Conservation (phyloP, 2,329 filamentous ascomycete species). For the Conoideocrella luteorostrata region DNA sequence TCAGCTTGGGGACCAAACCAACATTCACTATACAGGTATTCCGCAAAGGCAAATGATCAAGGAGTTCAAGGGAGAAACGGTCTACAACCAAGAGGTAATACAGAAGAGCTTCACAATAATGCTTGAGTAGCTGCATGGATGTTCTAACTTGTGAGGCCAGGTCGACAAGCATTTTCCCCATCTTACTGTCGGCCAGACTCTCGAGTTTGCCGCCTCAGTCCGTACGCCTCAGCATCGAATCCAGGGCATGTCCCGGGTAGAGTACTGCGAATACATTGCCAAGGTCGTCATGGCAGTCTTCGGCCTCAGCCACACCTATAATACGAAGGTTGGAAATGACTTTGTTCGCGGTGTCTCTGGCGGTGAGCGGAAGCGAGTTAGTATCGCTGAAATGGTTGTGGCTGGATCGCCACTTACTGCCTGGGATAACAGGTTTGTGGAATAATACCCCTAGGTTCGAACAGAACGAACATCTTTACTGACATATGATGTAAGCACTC, state of each 20-base stretch:
- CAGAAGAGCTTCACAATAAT: neutral
- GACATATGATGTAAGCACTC: slow-evolving; percentile 39
- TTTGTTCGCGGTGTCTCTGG: slow-evolving; percentile 66
- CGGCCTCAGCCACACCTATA: slow-evolving; percentile 63
- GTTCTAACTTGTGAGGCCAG: slow-evolving; percentile 21
- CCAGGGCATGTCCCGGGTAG: slow-evolving; percentile 52
- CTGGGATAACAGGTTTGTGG: slow-evolving; percentile 62
- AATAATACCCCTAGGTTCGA: neutral
- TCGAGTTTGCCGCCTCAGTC: slow-evolving; percentile 65
- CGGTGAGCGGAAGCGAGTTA: slow-evolving; percentile 72
- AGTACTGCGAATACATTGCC: slow-evolving; percentile 57
- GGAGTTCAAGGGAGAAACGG: slow-evolving; percentile 58
- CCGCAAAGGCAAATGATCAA: slow-evolving; percentile 45
- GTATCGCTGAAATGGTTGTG: slow-evolving; percentile 71
- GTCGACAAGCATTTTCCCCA: slow-evolving; percentile 70
- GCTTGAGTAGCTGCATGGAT: neutral
- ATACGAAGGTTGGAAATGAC: slow-evolving; percentile 70
- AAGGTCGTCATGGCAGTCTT: slow-evolving; percentile 65
- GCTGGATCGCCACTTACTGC: slow-evolving; percentile 47
- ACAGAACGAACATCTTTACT: neutral
- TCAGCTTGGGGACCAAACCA: slow-evolving; percentile 40
- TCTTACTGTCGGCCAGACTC: slow-evolving; percentile 67
- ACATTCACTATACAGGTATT: slow-evolving; percentile 59
- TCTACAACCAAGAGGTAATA: slow-evolving; percentile 67
- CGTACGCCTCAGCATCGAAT: slow-evolving; percentile 61